Evolutionary conservation across 202 grass and related monocot genomes (phyloP).

Genomic region (Eragrostis tef): DNA sequence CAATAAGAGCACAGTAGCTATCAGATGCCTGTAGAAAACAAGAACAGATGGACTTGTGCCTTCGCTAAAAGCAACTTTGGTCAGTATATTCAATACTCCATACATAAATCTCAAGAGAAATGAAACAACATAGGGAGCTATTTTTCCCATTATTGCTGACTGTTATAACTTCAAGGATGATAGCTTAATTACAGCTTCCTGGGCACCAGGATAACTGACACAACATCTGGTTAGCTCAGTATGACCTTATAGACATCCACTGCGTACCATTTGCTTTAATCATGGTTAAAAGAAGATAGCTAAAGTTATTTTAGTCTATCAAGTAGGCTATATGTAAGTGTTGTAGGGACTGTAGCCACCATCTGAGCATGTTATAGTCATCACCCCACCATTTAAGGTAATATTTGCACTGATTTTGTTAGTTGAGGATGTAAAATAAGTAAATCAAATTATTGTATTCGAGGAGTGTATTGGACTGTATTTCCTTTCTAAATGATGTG

Average conservation of each 20-base stretch:
- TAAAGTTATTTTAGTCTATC: not conserved
- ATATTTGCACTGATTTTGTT: not conserved
- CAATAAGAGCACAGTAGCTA: constrained; percentile 46
- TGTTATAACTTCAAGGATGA: constrained; percentile 30
- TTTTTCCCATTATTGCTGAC: constrained; percentile 36
- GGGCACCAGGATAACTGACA: not conserved
- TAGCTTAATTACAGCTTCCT: constrained; percentile 35
- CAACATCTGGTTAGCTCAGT: not conserved
- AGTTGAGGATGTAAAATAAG: not conserved
- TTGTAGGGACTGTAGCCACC: not conserved
- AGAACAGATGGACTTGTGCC: constrained; percentile 61
- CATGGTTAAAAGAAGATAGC: not conserved
- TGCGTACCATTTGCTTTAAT: not conserved
- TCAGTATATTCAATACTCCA: constrained; percentile 49
- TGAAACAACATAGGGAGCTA: constrained; percentile 42
- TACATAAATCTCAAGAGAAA: constrained; percentile 55
- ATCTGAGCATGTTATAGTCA: no score
- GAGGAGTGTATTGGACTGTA: not conserved
- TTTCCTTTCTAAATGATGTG: not conserved
- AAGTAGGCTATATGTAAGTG: not conserved
- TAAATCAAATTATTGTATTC: not conserved
- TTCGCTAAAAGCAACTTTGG: constrained; percentile 56
- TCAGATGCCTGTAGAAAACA: constrained; percentile 65
- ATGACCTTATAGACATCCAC: constrained; percentile 27
- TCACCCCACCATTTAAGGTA: not conserved